Base-by-base conservation (phyloP, 2,329 filamentous ascomycete genomes). In the Pseudocercospora fijiensis region DNA sequence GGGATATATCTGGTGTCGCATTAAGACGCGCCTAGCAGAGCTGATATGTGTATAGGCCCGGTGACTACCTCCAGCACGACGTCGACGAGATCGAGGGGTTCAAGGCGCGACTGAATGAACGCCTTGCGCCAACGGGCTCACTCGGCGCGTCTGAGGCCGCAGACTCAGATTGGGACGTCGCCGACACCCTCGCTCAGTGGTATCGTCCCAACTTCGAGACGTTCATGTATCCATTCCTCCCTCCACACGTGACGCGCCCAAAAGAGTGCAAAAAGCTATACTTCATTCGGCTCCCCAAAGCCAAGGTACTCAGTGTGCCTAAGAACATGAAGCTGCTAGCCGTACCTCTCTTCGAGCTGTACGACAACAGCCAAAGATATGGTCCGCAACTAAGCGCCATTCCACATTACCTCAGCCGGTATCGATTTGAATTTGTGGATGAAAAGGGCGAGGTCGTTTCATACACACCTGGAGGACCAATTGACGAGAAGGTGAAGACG, bases 191-290 rank as follows among this genome's bases (percentile, higher is more conserved):
- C 62, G 94, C 95, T 60, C 93, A 97, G 80, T 99, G 95, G 95
- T 99, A 94, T 92, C 85, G 95, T 63, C 95, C 95, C 60, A 99
- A 98, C 82, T 97, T 98, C 76, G 95, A 99, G 83, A 98, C 95
- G 1, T 98, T 98, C 83, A 97, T 99, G 92, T 99, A 99, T 77
- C 95, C 95, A 0, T 99, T 97, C 78, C 89, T 98, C 62, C 95
- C 95, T 7, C 92, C 93, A 18, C 95, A 99, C 80, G 92, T 97
- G 67, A 97, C 94, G 18, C 85, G 95, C 58, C 95, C 95, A 7
- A 99, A 99, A 82, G 95, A 99, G 82, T 96, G 94, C 82, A 99
- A 99, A 84, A 99, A 99, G 84, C 84, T 98, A 47, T 99, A 98
- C 79, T 92, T 98, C 67, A 96, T 99, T 69, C 91, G 96, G 77